These are phyloP conservation scores for Kwoniella heveanensis DNA, from an alignment of 768 basidiomycete genomes.

Conservation along the genomic window DNA sequence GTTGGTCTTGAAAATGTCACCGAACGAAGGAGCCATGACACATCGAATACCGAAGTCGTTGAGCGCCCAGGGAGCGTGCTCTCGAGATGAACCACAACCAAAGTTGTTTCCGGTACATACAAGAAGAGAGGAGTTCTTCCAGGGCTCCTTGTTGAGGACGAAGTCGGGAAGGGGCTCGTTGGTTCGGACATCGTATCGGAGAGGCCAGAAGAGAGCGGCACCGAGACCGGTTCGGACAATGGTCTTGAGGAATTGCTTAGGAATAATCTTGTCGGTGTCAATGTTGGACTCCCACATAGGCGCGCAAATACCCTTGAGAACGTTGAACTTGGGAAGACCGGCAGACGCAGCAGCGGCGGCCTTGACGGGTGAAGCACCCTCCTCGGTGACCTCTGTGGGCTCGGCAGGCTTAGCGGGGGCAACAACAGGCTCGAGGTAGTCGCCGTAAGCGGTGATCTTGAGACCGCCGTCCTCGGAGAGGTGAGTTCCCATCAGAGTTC, in stretches of 20 bases:
- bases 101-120: conserved; percentile 86
- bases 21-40: conserved; percentile 83
- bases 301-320: conserved; percentile 73
- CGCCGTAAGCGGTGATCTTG: conserved; percentile 70
- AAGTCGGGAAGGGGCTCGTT: conserved; percentile 77
- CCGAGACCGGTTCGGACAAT: conserved; percentile 86
- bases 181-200: conserved; percentile 75
- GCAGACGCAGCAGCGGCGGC: conserved; percentile 50
- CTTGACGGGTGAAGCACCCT: conserved; percentile 41
- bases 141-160: conserved; percentile 77
- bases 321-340: conserved; percentile 65
- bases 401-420: conserved; percentile 62
- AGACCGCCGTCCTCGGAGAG: conserved; percentile 60
- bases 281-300: conserved; percentile 81
- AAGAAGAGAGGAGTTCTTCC: conserved; percentile 73
- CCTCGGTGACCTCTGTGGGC: conserved; percentile 43
- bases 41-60: conserved; percentile 84
- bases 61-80: conserved; percentile 76
- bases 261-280: conserved; percentile 93
- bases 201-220: conserved; percentile 76
- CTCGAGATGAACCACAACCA: conserved; percentile 85
- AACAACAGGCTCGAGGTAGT: conserved; percentile 75
- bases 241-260: conserved; percentile 91
- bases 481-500: conserved; percentile 67
- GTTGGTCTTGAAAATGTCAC: conserved; percentile 80